Conservation (phyloP, 345 rosid genomes). For the Ceriops decandra region DNA sequence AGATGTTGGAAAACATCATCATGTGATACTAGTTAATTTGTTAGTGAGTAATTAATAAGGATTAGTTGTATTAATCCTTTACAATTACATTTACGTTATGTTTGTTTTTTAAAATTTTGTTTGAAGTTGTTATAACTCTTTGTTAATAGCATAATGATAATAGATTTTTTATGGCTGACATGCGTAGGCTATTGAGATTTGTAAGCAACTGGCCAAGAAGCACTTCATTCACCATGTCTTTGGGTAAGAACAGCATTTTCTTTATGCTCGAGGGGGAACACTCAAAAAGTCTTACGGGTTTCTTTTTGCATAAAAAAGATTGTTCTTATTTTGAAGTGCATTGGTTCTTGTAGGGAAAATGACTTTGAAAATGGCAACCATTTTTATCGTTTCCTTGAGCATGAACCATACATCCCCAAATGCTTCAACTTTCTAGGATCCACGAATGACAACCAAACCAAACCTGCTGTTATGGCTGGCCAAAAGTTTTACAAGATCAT, state of each 20-base stretch:
- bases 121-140: background rate
- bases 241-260: slow-evolving; percentile 43
- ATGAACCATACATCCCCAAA: slow-evolving; percentile 58
- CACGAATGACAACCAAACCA: slow-evolving; percentile 59
- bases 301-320: background rate
- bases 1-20: too few relatives aligned
- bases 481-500: slow-evolving; percentile 55
- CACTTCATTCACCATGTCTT: slow-evolving; percentile 89
- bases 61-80: too few relatives aligned
- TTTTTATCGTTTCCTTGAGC: slow-evolving; percentile 81
- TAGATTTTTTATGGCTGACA: background rate
- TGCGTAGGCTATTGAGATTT: slow-evolving; percentile 66
- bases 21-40: too few relatives aligned
- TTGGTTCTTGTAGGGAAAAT: slow-evolving; percentile 47
- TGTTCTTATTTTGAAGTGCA: background rate
- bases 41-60: too few relatives aligned
- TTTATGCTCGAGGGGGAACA: too few relatives aligned
- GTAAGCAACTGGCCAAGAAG: slow-evolving; percentile 62
- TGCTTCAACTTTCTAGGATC: slow-evolving; percentile 62
- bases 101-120: background rate
- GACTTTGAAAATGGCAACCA: slow-evolving; percentile 83
- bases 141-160: background rate
- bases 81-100: too few relatives aligned
- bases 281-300: background rate
- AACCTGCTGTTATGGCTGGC: slow-evolving; percentile 44